Evolutionary conservation across 2,329 filamentous ascomycete genomes (phyloP), one percentile per base, ranked within the genome.

Genomic region (Penicillium sp.): DNA sequence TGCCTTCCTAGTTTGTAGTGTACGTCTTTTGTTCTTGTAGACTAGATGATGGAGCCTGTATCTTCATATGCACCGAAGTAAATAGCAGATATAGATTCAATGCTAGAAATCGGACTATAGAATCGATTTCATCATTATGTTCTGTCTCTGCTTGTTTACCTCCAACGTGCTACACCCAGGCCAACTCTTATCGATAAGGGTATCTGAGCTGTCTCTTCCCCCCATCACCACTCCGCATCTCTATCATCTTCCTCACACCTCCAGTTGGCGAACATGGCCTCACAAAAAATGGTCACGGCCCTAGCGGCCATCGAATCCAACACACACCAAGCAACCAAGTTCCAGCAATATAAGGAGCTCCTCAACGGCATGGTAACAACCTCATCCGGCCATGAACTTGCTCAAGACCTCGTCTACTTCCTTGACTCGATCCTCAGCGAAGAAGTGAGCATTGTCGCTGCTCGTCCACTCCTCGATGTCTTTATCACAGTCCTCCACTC

Each of bases 371-470:
- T 86, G 67, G 75, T 82, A 47, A 68, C 76, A 11, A 76, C 76
- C 53, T 66, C 70, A 10, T 70, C 75, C 7, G 64, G 73, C 34
- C 71, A 77, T 18, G 74, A 80, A 50, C 75, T 84, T 43, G 70
- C 80, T 52, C 71, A 81, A 56, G 85, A 92, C 71, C 79, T 92
- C 55, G 84, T 84, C 56, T 83, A 84, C 65, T 86, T 90, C 62
- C 78, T 86, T 51, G 81, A 86, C 64, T 83, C 91, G 46, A 80
- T 92, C 49, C 83, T 92, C 60, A 80, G 78, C 60, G 85, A 89
- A 64, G 80, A 81, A 19, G 81, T 92, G 50, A 88, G 89, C 65
- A 86, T 93, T 63, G 88, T 94, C n/a, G 81, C 86, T 29, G 85
- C 88, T 5, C 84, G 90, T 6, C 81, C 84, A 14, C 80, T 94